Base-by-base conservation (phyloP, 768 basidiomycete species). In the Hemileccinum rubropunctum region DNA sequence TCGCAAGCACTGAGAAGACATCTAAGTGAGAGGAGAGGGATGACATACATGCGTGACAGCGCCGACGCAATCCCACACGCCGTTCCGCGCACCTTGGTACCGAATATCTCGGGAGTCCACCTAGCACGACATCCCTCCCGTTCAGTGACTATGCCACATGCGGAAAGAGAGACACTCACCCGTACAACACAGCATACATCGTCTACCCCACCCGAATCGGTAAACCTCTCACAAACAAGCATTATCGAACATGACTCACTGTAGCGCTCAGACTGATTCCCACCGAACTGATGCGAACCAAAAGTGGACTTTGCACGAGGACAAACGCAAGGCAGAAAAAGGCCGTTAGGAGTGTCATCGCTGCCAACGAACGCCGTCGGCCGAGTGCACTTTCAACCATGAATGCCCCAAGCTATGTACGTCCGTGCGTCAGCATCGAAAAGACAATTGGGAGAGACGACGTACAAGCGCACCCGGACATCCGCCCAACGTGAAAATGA, bases 41-140 rank as follows among this genome's bases (percentile, higher is more conserved):
- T 11, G 3, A 74, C 85, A 45, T 61, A 91, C 85, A 94, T 82
- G 66, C 93, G 76, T 2, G 88, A 92, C 1, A 95, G 67, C 10
- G 91, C 91, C 3, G 89, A 91, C 0, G 92, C 91, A 45, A 89
- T 86, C 1, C 92, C 92, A 60, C 88, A 86, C 0, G 91, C 93
- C 1, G 91, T 92, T 23, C 93, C 92, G 42, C 92, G 82, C 3
- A 93, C 87, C 73, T 83, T 82, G 1, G 90, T 91, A 0, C 79
- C 83, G 60, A 95, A 94, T 13, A 91, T 86, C 67, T 91, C 88
- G 3, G 91, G 91, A 0, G 91, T 92, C 86, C 89, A 90, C 4
- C 76, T 74, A 18, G n/a, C 15, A 36, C 17, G 23, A 23, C 23
- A 6, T 23, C 23, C 23, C 23, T 20, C n/a, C 8, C 34, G 28